Conservation (phyloP, 495 filamentous ascomycete species). For the Aspergillus indologenus region DNA sequence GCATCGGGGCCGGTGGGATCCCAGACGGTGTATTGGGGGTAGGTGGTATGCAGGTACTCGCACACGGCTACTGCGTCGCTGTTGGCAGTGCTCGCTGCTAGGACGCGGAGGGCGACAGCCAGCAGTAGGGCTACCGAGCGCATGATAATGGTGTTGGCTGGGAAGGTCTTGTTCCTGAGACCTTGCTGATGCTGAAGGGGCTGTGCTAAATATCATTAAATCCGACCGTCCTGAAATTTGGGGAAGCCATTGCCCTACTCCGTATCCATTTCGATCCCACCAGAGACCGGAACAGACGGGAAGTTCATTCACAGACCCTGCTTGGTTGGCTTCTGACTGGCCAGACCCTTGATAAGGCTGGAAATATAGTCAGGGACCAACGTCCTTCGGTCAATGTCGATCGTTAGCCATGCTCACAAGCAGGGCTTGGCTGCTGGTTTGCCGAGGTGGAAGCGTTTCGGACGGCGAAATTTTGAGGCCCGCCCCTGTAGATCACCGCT, state of each 20-base stretch:
- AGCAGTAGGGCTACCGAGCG: neutral
- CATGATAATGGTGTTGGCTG: neutral
- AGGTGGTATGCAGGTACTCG: neutral
- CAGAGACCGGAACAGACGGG: too few relatives aligned
- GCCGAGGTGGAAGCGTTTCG: neutral
- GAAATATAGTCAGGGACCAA: neutral
- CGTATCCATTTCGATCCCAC: neutral
- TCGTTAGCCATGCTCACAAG: neutral
- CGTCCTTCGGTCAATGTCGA: neutral
- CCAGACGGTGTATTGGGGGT: slow-evolving; percentile 4
- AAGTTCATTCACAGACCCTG: too few relatives aligned
- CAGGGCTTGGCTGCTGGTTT: neutral
- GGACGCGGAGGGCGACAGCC: neutral
- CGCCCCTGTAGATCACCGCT: neutral
- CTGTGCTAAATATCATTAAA: neutral
- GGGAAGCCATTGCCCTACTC: neutral
- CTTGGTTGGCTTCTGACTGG: neutral
- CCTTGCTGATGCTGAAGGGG: neutral
- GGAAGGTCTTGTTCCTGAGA: neutral
- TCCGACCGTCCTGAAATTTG: neutral
- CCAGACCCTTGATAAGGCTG: neutral
- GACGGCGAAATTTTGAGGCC: neutral
- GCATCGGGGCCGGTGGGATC: slow-evolving; percentile 1
- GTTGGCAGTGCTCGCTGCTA: neutral
- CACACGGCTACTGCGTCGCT: neutral